Base-by-base conservation (phyloP, 2,329 filamentous ascomycete genomes). In the Thelonectria discophora region DNA sequence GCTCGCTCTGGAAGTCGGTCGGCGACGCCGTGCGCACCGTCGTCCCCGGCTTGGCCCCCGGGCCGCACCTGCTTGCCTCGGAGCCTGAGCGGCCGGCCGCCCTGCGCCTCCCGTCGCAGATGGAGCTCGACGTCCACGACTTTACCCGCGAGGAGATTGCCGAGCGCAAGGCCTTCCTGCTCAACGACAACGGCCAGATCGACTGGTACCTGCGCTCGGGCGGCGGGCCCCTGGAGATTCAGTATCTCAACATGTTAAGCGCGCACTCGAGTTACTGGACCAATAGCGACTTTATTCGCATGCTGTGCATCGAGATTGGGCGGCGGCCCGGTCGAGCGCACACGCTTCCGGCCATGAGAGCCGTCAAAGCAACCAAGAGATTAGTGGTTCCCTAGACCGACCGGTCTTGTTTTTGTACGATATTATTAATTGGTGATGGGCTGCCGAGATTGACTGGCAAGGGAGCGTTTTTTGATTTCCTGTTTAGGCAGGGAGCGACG, bases 181-280 rank as follows among this genome's bases (percentile, higher is more conserved):
- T 99, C 4, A 99, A 99, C 69, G 95, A 99, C 71, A 98, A 98
- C 67, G 94, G 94, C 0, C 95, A 99, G 77, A 89, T 99, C 42
- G 95, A 99, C 75, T 99, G 88, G 77, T 96, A 90, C 70, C 80
- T 99, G 50, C 88, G 88, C 50, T 93, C 92, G 8, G 91, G 93
- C 0, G 90, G 92, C 2, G 95, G 95, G 0, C 90, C 94, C 4
- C 81, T 99, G 37, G 95, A 97, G 77, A 93, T 97, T 21, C 94
- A 98, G 77, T 99, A 99, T 74, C 78, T 98, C 37, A 97, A 97
- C 68, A 99, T 99, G 95, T 80, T 99, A 56, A 92, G 93, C 59
- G 95, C 95, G 9, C 95, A 99, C 77, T 93, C 92, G 58, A 94
- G 91, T 74, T 99, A 99, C 76, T 99, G 95, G 95, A 85, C 88